A percentile compares a stretch with the other conserved stretches of the same genome.
Conservation (phyloP, 1,284 basidiomycete genomes). For the Ganoderma boninense region DNA sequence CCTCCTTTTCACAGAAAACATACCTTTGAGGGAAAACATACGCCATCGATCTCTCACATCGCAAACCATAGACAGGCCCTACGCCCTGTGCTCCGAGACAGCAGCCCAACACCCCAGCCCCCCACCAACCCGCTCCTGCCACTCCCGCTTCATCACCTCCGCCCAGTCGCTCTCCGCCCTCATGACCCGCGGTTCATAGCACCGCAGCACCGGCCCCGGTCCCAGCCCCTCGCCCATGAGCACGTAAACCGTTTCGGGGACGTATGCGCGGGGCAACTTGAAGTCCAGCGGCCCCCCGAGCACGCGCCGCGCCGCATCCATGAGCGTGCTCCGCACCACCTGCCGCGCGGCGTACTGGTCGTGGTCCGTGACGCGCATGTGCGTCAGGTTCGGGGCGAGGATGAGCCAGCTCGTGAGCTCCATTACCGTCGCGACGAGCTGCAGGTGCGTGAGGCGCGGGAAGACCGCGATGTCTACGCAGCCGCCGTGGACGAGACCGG, state of each 20-base stretch:
- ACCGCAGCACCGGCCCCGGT: neutral
- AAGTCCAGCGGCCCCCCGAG: neutral
- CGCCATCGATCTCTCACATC: neutral
- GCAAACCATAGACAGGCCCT: too few relatives aligned
- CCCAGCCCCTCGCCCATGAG: neutral
- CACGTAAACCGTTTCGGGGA: neutral
- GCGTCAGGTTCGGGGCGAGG: slow-evolving; percentile 1
- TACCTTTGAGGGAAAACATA: neutral
- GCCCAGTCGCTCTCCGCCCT: slow-evolving; percentile 1
- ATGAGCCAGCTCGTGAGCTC: neutral
- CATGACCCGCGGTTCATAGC: neutral
- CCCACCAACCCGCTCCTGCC: slow-evolving; percentile 4
- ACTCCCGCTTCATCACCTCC: slow-evolving; percentile 5
- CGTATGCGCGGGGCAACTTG: neutral
- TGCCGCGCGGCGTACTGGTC: slow-evolving; percentile 2
- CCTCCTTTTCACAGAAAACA: too few relatives aligned
- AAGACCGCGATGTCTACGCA: too few relatives aligned
- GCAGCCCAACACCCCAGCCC: neutral
- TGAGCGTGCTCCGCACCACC: neutral
- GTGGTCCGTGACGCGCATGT: slow-evolving; percentile 4
- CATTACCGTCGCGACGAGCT: slow-evolving; percentile 1
- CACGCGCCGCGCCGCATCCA: neutral
- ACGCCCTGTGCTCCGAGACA: neutral
- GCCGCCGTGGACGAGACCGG: neutral
- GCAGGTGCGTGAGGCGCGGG: neutral